Evolutionary conservation across 306 rosid species (phyloP), one percentile per base, ranked within the genome.

Genomic region (Acacia melanoxylon): DNA sequence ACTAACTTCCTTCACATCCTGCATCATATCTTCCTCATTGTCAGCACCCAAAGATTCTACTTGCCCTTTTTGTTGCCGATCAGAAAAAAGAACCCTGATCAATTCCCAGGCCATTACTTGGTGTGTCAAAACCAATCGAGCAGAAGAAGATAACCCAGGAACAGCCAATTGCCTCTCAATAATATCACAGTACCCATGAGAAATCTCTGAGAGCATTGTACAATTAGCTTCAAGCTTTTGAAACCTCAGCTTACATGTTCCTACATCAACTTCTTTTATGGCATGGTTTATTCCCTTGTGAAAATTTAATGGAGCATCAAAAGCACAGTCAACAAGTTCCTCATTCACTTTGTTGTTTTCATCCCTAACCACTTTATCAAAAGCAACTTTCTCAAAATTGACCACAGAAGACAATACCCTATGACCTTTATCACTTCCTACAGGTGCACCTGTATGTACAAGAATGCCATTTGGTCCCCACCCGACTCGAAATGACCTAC

Each of bases 401-500:
- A 95, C 83, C n/a, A 92, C 88, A 42, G 98, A 95, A 70, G 98
- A 93, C 42, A 95, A 72, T 75, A 88, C 68, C 75, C 66, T 88
- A 74, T 83, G 87, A 61, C 89, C 83, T 66, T 84, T 70, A n/a
- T 78, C 84, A 83, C 91, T 82, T 51, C 93, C 92, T 66, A 89
- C 85, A 19, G 87, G 92, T 74, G 87, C 82, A 76, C 99, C 99
- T 83, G 93, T 75, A 79, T 95, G 98, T 81, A 93, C 90, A 56
- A 95, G 97, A 83, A 89, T 73, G 66, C 99, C 99, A 86, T 91
- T 93, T 19, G 99, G 99, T 56, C 99, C 99, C 99, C 99, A 95
- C 24, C 98, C 99, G 62, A 95, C 92, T 25, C 98, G 93, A 86
- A 95, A 95, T 72, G 99, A 95, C 85, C 91, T 91, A 70, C 99